A percentile compares a stretch with the other conserved stretches of the same genome.
phyloP scores from a whole-genome alignment of 441 rosid genomes.

The Erodium texanum region DNA sequence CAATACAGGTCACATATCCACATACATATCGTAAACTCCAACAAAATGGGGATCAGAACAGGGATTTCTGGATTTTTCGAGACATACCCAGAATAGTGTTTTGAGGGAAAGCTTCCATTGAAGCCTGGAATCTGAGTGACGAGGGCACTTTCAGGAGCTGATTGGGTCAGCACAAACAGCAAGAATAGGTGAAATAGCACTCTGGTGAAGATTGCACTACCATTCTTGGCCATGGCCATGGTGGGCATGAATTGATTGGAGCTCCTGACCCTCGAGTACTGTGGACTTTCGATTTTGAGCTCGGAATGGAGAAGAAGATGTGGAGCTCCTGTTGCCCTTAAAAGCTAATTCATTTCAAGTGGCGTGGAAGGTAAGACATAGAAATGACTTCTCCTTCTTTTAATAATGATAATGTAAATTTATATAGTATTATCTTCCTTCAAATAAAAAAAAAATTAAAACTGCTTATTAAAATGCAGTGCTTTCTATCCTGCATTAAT shows the following conservation, averaged over 20 bases:
- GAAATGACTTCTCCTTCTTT: background rate
- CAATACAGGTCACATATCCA: background rate
- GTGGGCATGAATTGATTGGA: background rate
- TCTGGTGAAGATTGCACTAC: slow-evolving; percentile 14
- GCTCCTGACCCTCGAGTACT: background rate
- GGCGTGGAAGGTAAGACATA: background rate
- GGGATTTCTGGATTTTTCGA: background rate
- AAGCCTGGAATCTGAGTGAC: slow-evolving; percentile 67
- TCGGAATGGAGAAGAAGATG: background rate
- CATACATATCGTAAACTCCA: background rate
- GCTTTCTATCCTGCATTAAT: background rate
- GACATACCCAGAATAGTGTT: slow-evolving; percentile 75
- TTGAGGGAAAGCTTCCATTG: slow-evolving; percentile 54
- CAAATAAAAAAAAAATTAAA: background rate
- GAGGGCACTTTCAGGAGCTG: slow-evolving; percentile 56
- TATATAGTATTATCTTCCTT: background rate
- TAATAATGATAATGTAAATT: no score
- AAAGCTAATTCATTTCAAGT: background rate
- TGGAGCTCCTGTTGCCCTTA: background rate
- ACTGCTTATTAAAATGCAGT: background rate
- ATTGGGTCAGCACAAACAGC: slow-evolving; percentile 21
- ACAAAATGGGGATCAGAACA: background rate
- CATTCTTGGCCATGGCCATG: slow-evolving; percentile 20
- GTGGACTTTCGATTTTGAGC: background rate
- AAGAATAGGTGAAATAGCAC: slow-evolving; percentile 15